phyloP scores from a whole-genome alignment of 73 alveolate genomes.

The Paramecium sonneborni region DNA sequence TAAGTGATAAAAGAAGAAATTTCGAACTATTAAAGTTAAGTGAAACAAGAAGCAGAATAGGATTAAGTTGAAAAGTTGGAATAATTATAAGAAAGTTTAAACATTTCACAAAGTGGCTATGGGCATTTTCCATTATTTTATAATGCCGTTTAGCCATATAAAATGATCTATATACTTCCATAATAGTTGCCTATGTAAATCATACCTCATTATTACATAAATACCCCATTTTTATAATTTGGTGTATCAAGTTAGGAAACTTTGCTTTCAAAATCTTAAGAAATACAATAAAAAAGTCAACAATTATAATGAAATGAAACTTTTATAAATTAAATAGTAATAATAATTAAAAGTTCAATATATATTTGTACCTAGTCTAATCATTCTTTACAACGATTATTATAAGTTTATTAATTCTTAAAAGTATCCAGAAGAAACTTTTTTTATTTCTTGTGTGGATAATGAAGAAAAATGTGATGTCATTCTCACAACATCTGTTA shows the following conservation, averaged over 20 bases:
- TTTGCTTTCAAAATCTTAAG: neutral
- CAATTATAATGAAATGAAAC: neutral
- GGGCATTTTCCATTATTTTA: neutral
- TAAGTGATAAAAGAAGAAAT: neutral
- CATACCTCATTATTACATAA: neutral
- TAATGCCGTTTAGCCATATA: neutral
- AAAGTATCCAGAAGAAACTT: neutral
- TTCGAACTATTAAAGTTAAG: neutral
- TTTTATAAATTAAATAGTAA: neutral
- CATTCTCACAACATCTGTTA: slow-evolving; percentile 11
- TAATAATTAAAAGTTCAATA: neutral
- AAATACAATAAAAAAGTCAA: neutral
- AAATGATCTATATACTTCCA: neutral
- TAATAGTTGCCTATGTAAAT: neutral
- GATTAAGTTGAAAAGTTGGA: neutral
- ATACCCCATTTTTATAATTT: neutral
- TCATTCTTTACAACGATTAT: neutral
- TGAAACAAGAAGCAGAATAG: neutral
- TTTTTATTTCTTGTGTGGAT: neutral
- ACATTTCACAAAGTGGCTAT: neutral
- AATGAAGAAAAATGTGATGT: neutral
- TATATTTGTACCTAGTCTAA: neutral
- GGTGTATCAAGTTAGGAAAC: neutral
- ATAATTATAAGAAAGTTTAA: neutral
- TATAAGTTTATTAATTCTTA: neutral